Conservation (phyloP, 176 grass and related monocot genomes). For the Dendrocalamus sinicus region DNA sequence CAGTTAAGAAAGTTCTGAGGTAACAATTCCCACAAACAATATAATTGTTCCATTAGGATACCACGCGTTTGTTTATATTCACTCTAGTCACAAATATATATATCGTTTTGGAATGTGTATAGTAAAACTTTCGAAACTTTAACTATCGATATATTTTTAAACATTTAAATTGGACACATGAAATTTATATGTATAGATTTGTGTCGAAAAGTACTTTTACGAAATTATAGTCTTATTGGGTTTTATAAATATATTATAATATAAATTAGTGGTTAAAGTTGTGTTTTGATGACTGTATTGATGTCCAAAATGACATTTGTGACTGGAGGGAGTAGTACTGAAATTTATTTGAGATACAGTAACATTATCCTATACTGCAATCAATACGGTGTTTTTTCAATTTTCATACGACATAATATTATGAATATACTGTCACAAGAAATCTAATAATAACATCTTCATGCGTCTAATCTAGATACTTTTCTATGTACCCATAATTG, state of each 20-base stretch:
- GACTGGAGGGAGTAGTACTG: background rate
- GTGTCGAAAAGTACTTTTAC: no score
- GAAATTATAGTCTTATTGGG: no score
- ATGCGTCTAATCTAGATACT: background rate
- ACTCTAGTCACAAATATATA: no score
- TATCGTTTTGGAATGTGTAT: no score
- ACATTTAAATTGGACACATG: no score
- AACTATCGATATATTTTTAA: no score
- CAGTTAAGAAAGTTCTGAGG: background rate
- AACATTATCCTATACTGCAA: background rate
- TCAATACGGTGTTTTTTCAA: background rate
- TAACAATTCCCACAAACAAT: background rate
- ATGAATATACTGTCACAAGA: background rate
- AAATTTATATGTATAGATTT: no score
- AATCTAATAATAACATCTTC: background rate
- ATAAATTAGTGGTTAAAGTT: no score
- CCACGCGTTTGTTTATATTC: background rate
- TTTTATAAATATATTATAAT: no score
- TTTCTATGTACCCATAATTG: background rate
- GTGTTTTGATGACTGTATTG: no score
- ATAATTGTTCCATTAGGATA: background rate
- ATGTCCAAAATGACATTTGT: no score
- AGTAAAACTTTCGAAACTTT: no score
- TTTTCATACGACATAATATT: background rate
- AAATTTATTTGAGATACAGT: background rate